These are phyloP conservation scores for Ilyonectria robusta DNA, from an alignment of 2,329 filamentous ascomycete genomes.

Conservation along the genomic window DNA sequence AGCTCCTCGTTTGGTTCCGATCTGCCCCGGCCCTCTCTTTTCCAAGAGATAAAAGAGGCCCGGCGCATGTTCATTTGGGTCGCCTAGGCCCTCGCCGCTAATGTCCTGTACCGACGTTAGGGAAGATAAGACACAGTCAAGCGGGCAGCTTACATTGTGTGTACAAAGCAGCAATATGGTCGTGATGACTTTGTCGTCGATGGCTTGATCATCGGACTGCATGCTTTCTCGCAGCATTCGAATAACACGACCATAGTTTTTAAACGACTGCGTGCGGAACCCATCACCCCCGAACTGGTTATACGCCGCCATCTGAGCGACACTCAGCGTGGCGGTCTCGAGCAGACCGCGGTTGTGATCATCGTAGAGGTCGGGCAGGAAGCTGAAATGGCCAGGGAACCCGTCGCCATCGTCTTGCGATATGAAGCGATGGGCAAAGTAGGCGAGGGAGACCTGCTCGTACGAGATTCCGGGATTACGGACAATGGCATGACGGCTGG, in stretches of 20 bases:
- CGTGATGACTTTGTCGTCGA: constrained; percentile 50
- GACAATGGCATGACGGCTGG: constrained; percentile 16
- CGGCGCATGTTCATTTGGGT: constrained; percentile 50
- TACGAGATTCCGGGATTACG: constrained; percentile 35
- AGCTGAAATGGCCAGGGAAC: constrained; percentile 52
- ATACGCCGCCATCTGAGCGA: constrained; percentile 53
- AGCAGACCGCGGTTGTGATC: constrained; percentile 46
- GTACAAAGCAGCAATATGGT: constrained; percentile 51
- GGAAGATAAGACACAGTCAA: not conserved
- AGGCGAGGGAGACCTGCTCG: constrained; percentile 50
- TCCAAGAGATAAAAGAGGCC: constrained; percentile 53
- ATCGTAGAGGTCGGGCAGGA: constrained; percentile 50
- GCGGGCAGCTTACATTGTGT: constrained; percentile 40
- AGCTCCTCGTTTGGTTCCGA: constrained; percentile 48
- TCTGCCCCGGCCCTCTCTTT: constrained; percentile 49
- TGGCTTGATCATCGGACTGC: constrained; percentile 40
- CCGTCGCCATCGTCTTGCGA: constrained; percentile 49
- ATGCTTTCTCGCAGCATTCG: constrained; percentile 48
- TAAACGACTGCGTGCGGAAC: constrained; percentile 47
- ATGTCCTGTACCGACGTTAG: constrained; percentile 44
- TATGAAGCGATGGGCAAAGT: constrained; percentile 53
- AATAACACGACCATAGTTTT: constrained; percentile 48
- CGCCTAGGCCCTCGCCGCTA: constrained; percentile 49
- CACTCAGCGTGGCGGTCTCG: constrained; percentile 51
- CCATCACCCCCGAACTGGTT: constrained; percentile 50